Base-by-base conservation (phyloP, 2,329 filamentous ascomycete species). In the Diplodia sapinea region DNA sequence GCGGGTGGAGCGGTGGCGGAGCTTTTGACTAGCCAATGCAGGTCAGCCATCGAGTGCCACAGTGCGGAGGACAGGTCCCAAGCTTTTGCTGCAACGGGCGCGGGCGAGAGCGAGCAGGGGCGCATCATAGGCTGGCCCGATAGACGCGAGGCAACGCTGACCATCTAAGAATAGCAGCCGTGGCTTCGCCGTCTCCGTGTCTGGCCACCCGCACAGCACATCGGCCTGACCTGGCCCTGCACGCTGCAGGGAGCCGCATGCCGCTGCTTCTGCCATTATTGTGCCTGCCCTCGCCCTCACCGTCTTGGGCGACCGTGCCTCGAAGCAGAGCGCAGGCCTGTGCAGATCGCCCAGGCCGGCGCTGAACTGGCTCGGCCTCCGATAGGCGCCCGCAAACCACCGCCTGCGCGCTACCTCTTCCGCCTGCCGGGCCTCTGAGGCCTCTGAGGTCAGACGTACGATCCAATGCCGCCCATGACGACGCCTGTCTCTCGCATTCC, bases 331-430 rank as follows among this genome's bases (percentile, higher is more conserved):
- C 20, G 40, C 36, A 47, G 57, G 57, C 57, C 15, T 62, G 57
- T 36, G 57, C 57, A 62, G 57, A 62, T 62, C 57, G 54, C 20
- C 36, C 56, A 31, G 26, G 26, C 56, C 29, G 56, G 38, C 47
- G 43, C 26, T 11, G 15, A n/a, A 38, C 33, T 7, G 40, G 29
- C 43, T 47, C 26, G 31, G 17, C 40, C 33, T 62, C 40, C 40
- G 57, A 62, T 62, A 62, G 57, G 59, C 59, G 43, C 59, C 59
- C 59, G 59, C 43, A 63, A 51, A 51, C 29, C 26, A 26, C 29
- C 29, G 9, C 9, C 40, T 43, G 31, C 36, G 36, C 36, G 11
- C 36, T 38, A 38, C 9, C 36, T 38, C 9, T 38, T 38, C 36
- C 36, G 36, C 36, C 43, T 11, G 43, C n/a, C 43, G 26, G 26